phyloP scores from a whole-genome alignment of 768 basidiomycete genomes.

The Lactarius tabidus region DNA sequence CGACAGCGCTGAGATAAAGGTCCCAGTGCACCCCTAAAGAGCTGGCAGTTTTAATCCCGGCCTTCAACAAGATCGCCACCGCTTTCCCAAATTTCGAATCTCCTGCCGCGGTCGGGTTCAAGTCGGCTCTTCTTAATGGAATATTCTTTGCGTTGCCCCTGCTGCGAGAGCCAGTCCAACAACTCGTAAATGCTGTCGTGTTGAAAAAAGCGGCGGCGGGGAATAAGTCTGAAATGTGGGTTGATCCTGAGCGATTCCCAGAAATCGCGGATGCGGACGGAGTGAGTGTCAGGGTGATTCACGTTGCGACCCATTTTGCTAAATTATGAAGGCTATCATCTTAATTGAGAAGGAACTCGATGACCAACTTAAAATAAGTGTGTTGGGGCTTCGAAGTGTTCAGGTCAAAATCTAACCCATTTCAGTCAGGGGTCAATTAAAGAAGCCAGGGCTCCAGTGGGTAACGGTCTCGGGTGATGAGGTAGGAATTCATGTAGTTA shows the following conservation, averaged over 20 bases:
- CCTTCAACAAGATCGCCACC: conserved; percentile 65
- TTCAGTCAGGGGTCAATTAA: conserved; percentile 66
- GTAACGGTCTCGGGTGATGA: conserved; percentile 63
- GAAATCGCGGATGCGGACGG: conserved; percentile 53
- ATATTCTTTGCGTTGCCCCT: conserved; percentile 67
- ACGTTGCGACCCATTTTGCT: background rate
- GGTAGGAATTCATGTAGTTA: conserved; percentile 37
- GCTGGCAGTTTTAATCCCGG: conserved; percentile 66
- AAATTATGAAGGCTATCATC: conserved; percentile 50
- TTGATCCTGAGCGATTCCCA: conserved; percentile 47
- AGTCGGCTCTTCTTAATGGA: conserved; percentile 62
- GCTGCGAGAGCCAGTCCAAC: conserved; percentile 50
- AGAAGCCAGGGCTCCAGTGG: conserved; percentile 71
- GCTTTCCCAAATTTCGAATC: conserved; percentile 51
- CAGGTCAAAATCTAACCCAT: background rate
- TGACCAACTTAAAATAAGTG: conserved; percentile 68
- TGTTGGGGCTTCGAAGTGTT: conserved; percentile 23
- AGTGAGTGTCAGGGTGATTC: conserved; percentile 36
- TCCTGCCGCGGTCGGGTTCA: conserved; percentile 51
- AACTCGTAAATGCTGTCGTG: conserved; percentile 53
- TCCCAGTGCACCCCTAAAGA: conserved; percentile 79
- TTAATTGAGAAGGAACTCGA: conserved; percentile 66
- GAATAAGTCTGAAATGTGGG: conserved; percentile 70
- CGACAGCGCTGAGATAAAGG: background rate
- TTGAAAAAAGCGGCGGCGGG: conserved; percentile 62